These are phyloP conservation scores for Cytidiella melzeri DNA, from an alignment of 768 basidiomycete genomes.

Conservation along the genomic window DNA sequence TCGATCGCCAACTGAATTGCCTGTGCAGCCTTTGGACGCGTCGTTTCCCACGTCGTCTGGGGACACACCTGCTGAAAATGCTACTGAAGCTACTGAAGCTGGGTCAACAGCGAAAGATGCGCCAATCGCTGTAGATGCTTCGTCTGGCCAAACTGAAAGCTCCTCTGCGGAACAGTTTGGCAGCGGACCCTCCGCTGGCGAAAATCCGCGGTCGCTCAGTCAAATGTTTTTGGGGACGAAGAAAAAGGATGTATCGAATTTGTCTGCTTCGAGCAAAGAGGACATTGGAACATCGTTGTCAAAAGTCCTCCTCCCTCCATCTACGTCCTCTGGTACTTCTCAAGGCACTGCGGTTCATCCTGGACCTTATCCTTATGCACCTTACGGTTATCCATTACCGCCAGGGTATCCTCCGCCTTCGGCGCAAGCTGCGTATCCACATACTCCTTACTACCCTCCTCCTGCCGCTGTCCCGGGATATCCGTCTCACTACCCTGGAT, in stretches of 20 bases:
- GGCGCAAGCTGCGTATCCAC: constrained; percentile 53
- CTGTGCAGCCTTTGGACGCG: neutral
- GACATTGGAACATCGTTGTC: no score
- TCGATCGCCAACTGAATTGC: constrained; percentile 11
- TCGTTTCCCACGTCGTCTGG: neutral
- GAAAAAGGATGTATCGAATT: no score
- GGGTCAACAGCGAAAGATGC: constrained; percentile 1
- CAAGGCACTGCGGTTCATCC: neutral
- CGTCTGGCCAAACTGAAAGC: no score
- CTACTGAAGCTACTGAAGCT: constrained; percentile 1
- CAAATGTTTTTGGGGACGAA: no score
- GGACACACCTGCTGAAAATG: neutral
- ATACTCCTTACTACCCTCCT: constrained; percentile 58
- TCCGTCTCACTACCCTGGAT: constrained; percentile 32
- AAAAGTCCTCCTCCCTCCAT: no score
- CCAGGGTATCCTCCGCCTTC: constrained; percentile 9
- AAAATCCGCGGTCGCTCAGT: no score
- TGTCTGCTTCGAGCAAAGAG: no score
- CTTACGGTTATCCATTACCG: constrained; percentile 41
- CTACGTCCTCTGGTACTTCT: constrained; percentile 7
- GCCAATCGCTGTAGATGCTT: neutral
- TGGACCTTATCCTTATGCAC: constrained; percentile 42
- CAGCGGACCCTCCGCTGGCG: no score
- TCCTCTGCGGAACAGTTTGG: no score
- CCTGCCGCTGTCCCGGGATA: constrained; percentile 29